These are phyloP conservation scores for Sarocladiaceae sp. DNA, from an alignment of 2,329 filamentous ascomycete species.

Conservation along the genomic window DNA sequence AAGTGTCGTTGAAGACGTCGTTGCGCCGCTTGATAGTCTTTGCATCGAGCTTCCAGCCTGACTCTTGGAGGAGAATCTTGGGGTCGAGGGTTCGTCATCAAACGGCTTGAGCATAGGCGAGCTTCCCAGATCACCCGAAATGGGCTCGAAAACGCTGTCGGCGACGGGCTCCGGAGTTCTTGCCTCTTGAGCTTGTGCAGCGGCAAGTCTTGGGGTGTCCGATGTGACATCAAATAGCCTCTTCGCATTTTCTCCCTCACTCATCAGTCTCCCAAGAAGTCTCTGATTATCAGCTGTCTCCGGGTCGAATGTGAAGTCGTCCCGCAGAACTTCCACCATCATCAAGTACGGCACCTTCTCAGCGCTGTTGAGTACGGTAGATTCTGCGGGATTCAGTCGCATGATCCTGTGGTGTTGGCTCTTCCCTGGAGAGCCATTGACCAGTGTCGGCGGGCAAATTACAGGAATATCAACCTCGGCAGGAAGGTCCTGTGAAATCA, in stretches of 20 bases:
- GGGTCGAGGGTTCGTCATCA: conserved; percentile 39
- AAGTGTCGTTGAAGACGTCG: conserved; percentile 52
- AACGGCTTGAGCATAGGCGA: conserved; percentile 62
- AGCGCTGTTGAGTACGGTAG: conserved; percentile 80
- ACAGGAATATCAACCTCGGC: conserved; percentile 81
- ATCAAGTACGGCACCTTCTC: conserved; percentile 82
- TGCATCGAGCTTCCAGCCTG: conserved; percentile 24
- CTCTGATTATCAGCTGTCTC: conserved; percentile 68
- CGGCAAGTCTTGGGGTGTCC: conserved; percentile 56
- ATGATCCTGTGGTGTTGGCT: conserved; percentile 81
- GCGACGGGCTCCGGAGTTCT: conserved; percentile 39
- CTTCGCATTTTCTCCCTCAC: conserved; percentile 55
- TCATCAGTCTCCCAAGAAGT: conserved; percentile 54
- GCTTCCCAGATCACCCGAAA: conserved; percentile 71
- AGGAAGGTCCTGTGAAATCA: conserved; percentile 76
- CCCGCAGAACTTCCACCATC: conserved; percentile 77
- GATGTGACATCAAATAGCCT: conserved; percentile 63
- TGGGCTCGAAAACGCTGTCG: conserved; percentile 83
- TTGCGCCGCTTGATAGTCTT: conserved; percentile 57
- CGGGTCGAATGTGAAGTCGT: conserved; percentile 81
- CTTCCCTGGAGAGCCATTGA: conserved; percentile 68
- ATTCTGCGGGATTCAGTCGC: conserved; percentile 76
- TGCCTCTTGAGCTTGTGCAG: conserved; percentile 30
- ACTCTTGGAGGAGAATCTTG: conserved; percentile 19
- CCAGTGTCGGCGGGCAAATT: conserved; percentile 71